Evolutionary conservation across 2,329 filamentous ascomycete genomes (phyloP), one percentile per base, ranked within the genome.

Genomic region (Xylaria sp.): DNA sequence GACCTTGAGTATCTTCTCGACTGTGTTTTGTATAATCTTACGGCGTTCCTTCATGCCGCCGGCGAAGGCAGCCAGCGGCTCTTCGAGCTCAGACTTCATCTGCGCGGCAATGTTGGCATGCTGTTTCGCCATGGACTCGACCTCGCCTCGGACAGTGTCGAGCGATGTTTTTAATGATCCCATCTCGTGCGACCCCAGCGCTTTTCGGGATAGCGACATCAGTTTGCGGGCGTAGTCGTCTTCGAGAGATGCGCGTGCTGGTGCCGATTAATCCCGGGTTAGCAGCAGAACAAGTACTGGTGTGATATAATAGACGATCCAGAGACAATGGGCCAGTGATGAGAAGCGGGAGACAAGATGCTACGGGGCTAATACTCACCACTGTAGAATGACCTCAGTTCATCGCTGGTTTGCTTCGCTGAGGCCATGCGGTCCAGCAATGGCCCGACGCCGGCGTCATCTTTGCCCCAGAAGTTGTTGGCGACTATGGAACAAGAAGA

Each of bases 381-480:
- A 71, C 86, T 90, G 81, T 99, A 99, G 83, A 99, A 99, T 10
- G 91, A 85, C 78, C 93, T 95, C 60, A 99, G 82, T 82, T 99
- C 96, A 81, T 99, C 97, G 79, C 92, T 94, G 29, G 96, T 98
- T 76, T 92, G 90, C 85, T 99, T 99, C 58, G 96, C 93, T 81
- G 91, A 91, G 78, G 93, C 91, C 93, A 99, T 97, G 78, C 96
- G 95, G 80, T 95, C 93, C 35, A 99, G 87, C 77, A 99, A 88
- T 67, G 96, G 97, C 54, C 87, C 87, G 77, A 99, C 94, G 79
- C 96, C 97, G 60, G 95, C 96, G 85, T 99, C 96, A 80, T 98
- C 95, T 85, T 97, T 98, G 72, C 96, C 96, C 96, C 96, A 99
- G 82, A 99, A 99, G 81, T 99, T 99, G 84, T 99, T 99, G 77